These are phyloP conservation scores for Salix brachista DNA, from an alignment of 345 rosid species.

Conservation along the genomic window DNA sequence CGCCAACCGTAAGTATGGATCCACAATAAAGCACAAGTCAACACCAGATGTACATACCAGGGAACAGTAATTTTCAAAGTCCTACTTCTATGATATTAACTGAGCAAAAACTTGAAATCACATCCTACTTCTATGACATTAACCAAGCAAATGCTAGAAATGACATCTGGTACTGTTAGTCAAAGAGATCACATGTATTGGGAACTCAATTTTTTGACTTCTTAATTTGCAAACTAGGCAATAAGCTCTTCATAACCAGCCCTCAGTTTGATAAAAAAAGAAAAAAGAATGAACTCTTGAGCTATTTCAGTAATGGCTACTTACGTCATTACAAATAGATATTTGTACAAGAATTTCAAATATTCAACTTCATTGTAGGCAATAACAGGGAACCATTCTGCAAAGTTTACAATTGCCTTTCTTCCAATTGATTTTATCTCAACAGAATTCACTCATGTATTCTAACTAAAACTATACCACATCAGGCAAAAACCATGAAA, in stretches of 20 bases:
- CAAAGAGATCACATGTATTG: not conserved
- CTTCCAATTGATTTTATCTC: not conserved
- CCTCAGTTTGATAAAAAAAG: not conserved
- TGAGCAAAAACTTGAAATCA: not conserved
- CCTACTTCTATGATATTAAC: not conserved
- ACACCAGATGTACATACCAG: not conserved
- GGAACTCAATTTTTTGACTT: not conserved
- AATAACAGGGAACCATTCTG: not conserved
- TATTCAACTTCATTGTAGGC: not conserved
- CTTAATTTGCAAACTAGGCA: not conserved
- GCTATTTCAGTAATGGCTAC: not conserved
- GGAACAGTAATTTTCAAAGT: not conserved
- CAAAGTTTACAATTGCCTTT: not conserved
- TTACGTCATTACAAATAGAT: no score
- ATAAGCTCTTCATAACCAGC: not conserved
- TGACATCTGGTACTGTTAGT: not conserved
- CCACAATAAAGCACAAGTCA: not conserved
- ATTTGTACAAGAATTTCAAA: not conserved
- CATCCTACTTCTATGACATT: not conserved
- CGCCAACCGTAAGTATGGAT: slow-evolving; percentile 20
- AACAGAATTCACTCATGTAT: not conserved
- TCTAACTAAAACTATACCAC: not conserved
- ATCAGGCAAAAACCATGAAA: no score
- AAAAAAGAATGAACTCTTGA: not conserved
- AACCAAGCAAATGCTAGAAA: not conserved